Percentiles rank a stretch among this genome's conserved stretches.
phyloP scores from a whole-genome alignment of 2,329 filamentous ascomycete species.

The Botrytis porri region DNA sequence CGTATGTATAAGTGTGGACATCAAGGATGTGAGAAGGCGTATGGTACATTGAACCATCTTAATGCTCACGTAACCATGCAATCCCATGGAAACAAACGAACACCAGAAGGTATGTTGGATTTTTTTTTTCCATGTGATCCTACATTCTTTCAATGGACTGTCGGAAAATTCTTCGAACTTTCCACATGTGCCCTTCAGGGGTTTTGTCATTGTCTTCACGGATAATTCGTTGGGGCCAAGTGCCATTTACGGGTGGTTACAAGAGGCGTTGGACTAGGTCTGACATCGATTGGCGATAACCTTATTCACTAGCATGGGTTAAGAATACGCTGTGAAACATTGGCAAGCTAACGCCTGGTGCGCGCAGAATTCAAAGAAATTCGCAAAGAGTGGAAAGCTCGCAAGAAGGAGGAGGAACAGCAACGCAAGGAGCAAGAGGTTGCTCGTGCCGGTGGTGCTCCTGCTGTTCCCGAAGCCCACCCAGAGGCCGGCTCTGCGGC shows the following conservation, averaged over 20 bases:
- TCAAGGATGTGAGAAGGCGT: constrained; percentile 98
- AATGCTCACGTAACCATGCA: constrained; percentile 99
- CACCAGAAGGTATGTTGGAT: constrained; percentile 82
- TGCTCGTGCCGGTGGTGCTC: constrained; percentile 60
- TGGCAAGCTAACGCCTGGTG: constrained; percentile 31
- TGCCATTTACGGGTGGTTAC: constrained; percentile 29
- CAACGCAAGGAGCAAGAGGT: constrained; percentile 89
- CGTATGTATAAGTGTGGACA: constrained; percentile 99
- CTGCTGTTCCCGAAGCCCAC: constrained; percentile 53
- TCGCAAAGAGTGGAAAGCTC: constrained; percentile 97
- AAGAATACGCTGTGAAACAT: constrained; percentile 36
- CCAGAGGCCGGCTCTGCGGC: constrained; percentile 51
- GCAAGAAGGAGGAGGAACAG: constrained; percentile 97
- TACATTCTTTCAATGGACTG: background rate
- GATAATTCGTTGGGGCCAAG: background rate
- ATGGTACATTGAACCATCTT: constrained; percentile 93
- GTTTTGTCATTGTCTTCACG: constrained; percentile 12
- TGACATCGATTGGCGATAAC: constrained; percentile 47
- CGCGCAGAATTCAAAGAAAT: constrained; percentile 89
- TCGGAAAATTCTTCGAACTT: background rate
- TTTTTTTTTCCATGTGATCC: constrained; percentile 1
- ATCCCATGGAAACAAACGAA: constrained; percentile 89
- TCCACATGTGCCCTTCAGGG: background rate
- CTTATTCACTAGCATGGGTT: constrained; percentile 44
- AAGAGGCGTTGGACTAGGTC: constrained; percentile 48